phyloP scores from a whole-genome alignment of 192 early-diverging fungal genomes.

The Piromyces sp. region DNA sequence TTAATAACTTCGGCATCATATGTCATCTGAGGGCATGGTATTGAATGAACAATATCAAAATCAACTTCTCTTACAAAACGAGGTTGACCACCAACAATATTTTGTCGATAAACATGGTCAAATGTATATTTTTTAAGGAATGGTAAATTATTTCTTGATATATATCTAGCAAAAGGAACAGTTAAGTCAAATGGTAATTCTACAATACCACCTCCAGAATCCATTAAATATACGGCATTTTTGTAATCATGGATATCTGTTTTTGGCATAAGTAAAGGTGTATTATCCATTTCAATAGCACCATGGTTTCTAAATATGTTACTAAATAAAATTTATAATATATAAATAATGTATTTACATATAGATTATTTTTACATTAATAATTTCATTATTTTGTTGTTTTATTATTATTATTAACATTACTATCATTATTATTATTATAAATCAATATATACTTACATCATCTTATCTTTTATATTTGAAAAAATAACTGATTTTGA shows the following conservation, averaged over 20 bases:
- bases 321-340: constrained; percentile 50
- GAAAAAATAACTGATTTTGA: neutral
- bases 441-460: neutral
- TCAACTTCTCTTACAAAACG: constrained; percentile 57
- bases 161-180: constrained; percentile 73
- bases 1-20: constrained; percentile 50
- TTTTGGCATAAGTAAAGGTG: constrained; percentile 71
- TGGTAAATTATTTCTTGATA: constrained; percentile 46
- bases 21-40: constrained; percentile 15
- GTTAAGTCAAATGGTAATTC: constrained; percentile 77
- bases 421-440: no score
- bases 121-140: constrained; percentile 73
- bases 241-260: constrained; percentile 42
- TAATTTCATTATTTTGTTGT: constrained; percentile 41
- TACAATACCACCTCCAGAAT: constrained; percentile 62
- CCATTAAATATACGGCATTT: constrained; percentile 59
- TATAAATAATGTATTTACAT: constrained; percentile 18
- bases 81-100: constrained; percentile 71
- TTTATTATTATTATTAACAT: constrained; percentile 17
- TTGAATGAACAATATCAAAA: constrained; percentile 78
- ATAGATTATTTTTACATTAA: constrained; percentile 9
- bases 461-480: neutral
- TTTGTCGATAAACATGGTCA: constrained; percentile 65
- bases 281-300: constrained; percentile 52
- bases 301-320: constrained; percentile 69